Percentiles rank a stretch among this genome's conserved stretches.
phyloP scores from a whole-genome alignment of 768 basidiomycete genomes.

The Bullera alba region DNA sequence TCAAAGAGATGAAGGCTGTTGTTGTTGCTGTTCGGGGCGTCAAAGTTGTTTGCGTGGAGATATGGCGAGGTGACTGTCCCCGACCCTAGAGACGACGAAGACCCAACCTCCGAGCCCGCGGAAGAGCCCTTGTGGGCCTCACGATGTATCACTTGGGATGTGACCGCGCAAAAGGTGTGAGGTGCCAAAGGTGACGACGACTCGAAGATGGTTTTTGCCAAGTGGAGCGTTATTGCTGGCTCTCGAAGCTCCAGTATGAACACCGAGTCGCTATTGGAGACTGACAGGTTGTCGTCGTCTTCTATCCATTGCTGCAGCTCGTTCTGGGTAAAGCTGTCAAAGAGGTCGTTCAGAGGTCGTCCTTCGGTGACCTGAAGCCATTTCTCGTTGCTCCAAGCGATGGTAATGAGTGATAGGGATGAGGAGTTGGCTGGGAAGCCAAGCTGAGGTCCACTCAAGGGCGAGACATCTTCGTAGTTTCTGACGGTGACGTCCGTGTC shows the following conservation, averaged over 20 bases:
- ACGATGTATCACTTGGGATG: too few species aligned
- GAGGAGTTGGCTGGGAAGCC: not conserved
- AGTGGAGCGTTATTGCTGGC: slow-evolving; percentile 4
- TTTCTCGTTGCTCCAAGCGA: slow-evolving; percentile 32
- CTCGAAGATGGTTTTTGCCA: slow-evolving; percentile 24
- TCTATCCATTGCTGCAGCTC: slow-evolving; percentile 28
- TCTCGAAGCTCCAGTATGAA: slow-evolving; percentile 17
- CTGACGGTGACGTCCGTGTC: slow-evolving; percentile 36
- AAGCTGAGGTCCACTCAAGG: slow-evolving; percentile 11
- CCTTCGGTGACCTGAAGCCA: slow-evolving; percentile 31
- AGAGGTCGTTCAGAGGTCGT: slow-evolving; percentile 16
- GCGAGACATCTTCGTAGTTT: slow-evolving; percentile 23
- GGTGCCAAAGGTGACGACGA: slow-evolving; percentile 23
- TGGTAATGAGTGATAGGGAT: too few species aligned
- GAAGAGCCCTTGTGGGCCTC: too few species aligned
- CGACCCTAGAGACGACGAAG: too few species aligned
- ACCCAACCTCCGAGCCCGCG: too few species aligned
- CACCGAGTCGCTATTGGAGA: not conserved
- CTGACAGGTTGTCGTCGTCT: slow-evolving; percentile 5
- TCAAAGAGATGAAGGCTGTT: too few species aligned
- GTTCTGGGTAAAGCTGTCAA: slow-evolving; percentile 13
- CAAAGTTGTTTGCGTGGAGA: too few species aligned
- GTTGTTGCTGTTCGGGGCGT: too few species aligned
- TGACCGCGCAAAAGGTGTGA: slow-evolving; percentile 31
- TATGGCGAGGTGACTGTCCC: too few species aligned